These are phyloP conservation scores for Nakazawaea laoshanensis DNA, from an alignment of 805 yeast species.

Conservation along the genomic window DNA sequence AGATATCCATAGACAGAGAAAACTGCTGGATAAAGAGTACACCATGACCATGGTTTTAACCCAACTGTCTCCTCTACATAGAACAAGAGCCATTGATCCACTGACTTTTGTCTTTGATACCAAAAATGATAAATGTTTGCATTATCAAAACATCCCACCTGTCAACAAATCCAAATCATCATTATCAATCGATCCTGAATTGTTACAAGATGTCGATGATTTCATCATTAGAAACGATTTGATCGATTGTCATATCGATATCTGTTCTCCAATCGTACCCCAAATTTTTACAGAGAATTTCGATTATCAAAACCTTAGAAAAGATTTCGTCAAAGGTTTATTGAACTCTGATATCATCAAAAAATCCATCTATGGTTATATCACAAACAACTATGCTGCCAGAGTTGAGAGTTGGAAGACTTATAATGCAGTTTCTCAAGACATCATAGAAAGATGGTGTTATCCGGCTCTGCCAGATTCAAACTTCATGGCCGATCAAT, in stretches of 20 bases:
- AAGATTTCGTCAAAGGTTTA: constrained; percentile 87
- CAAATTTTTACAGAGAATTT: constrained; percentile 94
- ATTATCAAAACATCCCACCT: constrained; percentile 70
- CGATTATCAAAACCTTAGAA: constrained; percentile 81
- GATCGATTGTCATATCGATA: constrained; percentile 94
- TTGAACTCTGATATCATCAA: constrained; percentile 83
- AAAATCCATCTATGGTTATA: constrained; percentile 84
- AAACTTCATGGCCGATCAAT: constrained; percentile 61
- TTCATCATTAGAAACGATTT: constrained; percentile 82
- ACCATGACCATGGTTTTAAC: constrained; percentile 91
- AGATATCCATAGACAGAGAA: constrained; percentile 65
- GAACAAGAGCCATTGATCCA: constrained; percentile 77
- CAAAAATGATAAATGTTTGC: constrained; percentile 65
- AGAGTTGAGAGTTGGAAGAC: constrained; percentile 95
- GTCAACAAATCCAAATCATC: constrained; percentile 36
- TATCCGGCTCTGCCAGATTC: constrained; percentile 89
- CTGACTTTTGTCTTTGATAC: constrained; percentile 80
- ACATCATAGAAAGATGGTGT: constrained; percentile 84
- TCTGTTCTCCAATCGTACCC: constrained; percentile 91
- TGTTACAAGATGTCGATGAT: constrained; percentile 68
- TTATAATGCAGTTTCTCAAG: constrained; percentile 85
- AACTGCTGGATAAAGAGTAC: constrained; percentile 75
- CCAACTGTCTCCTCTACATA: constrained; percentile 75
- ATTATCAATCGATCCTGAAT: constrained; percentile 73
- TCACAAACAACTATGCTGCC: constrained; percentile 78